Base-by-base conservation (phyloP, 495 filamentous ascomycete species). In the Penicillium canariense region DNA sequence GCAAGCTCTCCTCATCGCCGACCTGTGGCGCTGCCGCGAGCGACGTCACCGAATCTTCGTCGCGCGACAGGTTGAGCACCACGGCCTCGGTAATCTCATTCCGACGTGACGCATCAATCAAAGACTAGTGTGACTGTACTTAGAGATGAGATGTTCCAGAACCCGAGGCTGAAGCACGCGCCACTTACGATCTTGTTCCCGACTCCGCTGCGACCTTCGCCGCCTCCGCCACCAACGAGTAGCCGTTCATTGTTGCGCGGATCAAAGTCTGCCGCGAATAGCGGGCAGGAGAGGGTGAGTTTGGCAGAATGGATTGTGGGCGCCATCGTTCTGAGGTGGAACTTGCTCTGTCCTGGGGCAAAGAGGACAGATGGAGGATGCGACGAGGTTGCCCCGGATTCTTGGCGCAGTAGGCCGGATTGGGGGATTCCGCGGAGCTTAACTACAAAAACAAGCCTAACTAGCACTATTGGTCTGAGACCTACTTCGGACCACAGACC, bases 1-100 rank as follows among this genome's bases (percentile, higher is more conserved):
- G 74, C n/a, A 78, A 77, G 44, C 73, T 15, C 28, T 51, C 47
- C 4, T 54, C 73, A 40, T 80, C 80, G 44, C 73, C 77, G 27
- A 73, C 68, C 44, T 82, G 71, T 31, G 65, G 65, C 47, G 87
- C 82, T 52, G 84, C 80, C 22, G 84, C 90, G 40, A 97, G 77
- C 34, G 87, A 88, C 52, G 87, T 92, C 59, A 96, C 90, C 38
- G 87, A 95, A 76, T 98, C 94, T 72, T 97, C 94, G 63, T 96
- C 84, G 62, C 83, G 80, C 60, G 87, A 90, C 50, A 97, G 82
- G 28, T 90, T 87, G 63, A 96, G 74, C 60, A 94, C 88, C 55
- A 85, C 79, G n/a, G 78, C 68, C 59, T 86, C 76, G 35, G 79
- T 76, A 39, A 96, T 70, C 22, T 88, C 77, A 12, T 81, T 71